Evolutionary conservation across 805 yeast genomes (phyloP).

Genomic region (Saccharomycopsis malanga): DNA sequence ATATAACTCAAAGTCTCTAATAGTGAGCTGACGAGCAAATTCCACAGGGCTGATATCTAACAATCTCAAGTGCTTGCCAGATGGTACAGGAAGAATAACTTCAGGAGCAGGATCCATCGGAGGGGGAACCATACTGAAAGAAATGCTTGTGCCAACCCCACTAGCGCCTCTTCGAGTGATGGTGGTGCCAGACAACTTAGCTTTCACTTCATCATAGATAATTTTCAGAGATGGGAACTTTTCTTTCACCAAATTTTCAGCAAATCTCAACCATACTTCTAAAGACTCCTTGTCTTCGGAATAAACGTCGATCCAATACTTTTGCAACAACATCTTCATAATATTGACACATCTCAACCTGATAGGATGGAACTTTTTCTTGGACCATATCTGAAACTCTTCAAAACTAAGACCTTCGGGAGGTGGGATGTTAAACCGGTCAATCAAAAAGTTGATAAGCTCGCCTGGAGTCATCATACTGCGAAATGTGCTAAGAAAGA

Average conservation of each 20-base stretch:
- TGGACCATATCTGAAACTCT: slow-evolving; percentile 72
- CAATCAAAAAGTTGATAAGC: slow-evolving; percentile 50
- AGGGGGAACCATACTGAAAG: slow-evolving; percentile 13
- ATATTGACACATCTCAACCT: slow-evolving; percentile 58
- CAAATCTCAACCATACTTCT: slow-evolving; percentile 33
- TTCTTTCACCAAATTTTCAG: slow-evolving; percentile 33
- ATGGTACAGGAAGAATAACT: slow-evolving; percentile 10
- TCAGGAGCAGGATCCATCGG: slow-evolving; percentile 18
- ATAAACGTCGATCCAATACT: slow-evolving; percentile 63
- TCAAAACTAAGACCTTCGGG: slow-evolving; percentile 85
- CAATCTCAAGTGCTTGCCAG: slow-evolving; percentile 38
- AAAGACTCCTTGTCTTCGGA: slow-evolving; percentile 37
- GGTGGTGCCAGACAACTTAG: slow-evolving; percentile 25
- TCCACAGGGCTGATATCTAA: slow-evolving; percentile 66
- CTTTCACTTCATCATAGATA: slow-evolving; percentile 33
- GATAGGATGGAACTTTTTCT: slow-evolving; percentile 60
- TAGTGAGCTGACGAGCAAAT: slow-evolving; percentile 77
- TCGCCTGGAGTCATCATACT: slow-evolving; percentile 65
- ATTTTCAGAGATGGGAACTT: slow-evolving; percentile 39
- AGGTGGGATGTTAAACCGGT: slow-evolving; percentile 63
- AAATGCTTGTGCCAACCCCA: slow-evolving; percentile 8
- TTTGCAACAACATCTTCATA: slow-evolving; percentile 58
- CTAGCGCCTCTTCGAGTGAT: slow-evolving; percentile 15
- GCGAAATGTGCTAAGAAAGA: slow-evolving; percentile 68
- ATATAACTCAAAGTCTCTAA: slow-evolving; percentile 67